These are phyloP conservation scores for Obba rivulosa DNA, from an alignment of 768 basidiomycete genomes.

Conservation along the genomic window DNA sequence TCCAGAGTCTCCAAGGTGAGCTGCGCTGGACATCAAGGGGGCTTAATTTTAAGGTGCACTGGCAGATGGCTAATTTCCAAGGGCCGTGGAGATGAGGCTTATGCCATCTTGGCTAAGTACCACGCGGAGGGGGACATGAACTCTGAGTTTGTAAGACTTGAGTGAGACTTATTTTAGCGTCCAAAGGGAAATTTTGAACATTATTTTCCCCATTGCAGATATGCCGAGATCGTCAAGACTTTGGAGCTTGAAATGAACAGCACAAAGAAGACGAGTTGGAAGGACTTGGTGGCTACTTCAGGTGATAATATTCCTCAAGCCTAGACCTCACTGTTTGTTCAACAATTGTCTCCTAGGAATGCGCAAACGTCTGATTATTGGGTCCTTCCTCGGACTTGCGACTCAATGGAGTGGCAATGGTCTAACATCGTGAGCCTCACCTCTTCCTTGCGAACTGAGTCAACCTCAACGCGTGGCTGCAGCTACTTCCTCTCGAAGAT, in stretches of 20 bases:
- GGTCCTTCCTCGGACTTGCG: slow-evolving; percentile 45
- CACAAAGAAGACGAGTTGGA: slow-evolving; percentile 38
- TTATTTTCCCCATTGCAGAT: no score
- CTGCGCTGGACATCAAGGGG: slow-evolving; percentile 31
- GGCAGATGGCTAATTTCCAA: slow-evolving; percentile 20
- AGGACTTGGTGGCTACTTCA: slow-evolving; percentile 36
- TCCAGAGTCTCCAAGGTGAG: slow-evolving; percentile 60
- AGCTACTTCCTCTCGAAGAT: slow-evolving; percentile 49
- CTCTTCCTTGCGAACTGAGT: slow-evolving; percentile 18
- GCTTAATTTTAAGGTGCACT: not conserved
- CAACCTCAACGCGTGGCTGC: not conserved
- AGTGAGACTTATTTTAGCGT: no score
- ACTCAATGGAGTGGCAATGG: slow-evolving; percentile 67
- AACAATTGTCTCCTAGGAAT: slow-evolving; percentile 25
- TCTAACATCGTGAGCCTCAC: slow-evolving; percentile 32
- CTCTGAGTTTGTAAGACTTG: slow-evolving; percentile 45
- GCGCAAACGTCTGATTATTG: slow-evolving; percentile 46
- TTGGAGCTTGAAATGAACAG: slow-evolving; percentile 47
- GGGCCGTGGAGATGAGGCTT: slow-evolving; percentile 58
- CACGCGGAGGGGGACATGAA: slow-evolving; percentile 62
- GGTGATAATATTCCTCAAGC: slow-evolving; percentile 11
- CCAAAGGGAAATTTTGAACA: no score
- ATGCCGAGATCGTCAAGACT: slow-evolving; percentile 45
- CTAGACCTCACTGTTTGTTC: not conserved
- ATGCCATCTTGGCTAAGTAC: slow-evolving; percentile 56